Evolutionary conservation across 345 rosid species (phyloP), one percentile per base, ranked within the genome.

Genomic region (Bruguiera sexangula): DNA sequence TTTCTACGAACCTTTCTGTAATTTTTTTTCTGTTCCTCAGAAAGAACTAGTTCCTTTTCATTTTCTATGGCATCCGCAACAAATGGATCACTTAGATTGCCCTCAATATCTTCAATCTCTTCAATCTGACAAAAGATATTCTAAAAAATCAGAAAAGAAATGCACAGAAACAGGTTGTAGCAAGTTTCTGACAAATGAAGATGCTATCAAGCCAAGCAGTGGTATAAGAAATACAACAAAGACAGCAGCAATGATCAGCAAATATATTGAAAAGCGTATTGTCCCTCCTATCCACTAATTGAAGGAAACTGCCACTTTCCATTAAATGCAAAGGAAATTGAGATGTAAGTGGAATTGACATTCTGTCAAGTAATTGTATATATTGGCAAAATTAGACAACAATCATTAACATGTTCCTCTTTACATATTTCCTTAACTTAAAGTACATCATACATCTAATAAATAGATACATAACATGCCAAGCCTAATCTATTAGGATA

Each of bases 81-180:
- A 68, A 86, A 86, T 15, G 93, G 97, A 74, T 96, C 93, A 74
- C 76, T 74, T 18, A 82, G 78, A 82, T 76, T 75, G 63, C 71
- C 85, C 71, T 92, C 95, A 71, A 96, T 83, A 71, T 96, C 99
- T 52, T 86, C 94, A 82, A 96, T 92, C 86, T 96, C 99, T 81
- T 96, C 99, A 65, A 96, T 97, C 99, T 96, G 85, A 56, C 62
- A 67, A 62, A 69, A 15, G 51, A 16, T 9, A 4, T 20, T 54
- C 54, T 64, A 63, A 76, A 73, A 57, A 63, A 50, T 51, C 36
- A 46, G 30, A 54, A 21, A 51, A 51, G 62, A 51, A 55, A 72
- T 71, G 3, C 46, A 29, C 32, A 56, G 27, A 30, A 15, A 27
- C 50, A 43, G 19, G 50, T 29, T 62, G 48, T 69, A 62, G 30